These are phyloP conservation scores for Epichloe baconii DNA, from an alignment of 2,329 filamentous ascomycete genomes.

Conservation along the genomic window DNA sequence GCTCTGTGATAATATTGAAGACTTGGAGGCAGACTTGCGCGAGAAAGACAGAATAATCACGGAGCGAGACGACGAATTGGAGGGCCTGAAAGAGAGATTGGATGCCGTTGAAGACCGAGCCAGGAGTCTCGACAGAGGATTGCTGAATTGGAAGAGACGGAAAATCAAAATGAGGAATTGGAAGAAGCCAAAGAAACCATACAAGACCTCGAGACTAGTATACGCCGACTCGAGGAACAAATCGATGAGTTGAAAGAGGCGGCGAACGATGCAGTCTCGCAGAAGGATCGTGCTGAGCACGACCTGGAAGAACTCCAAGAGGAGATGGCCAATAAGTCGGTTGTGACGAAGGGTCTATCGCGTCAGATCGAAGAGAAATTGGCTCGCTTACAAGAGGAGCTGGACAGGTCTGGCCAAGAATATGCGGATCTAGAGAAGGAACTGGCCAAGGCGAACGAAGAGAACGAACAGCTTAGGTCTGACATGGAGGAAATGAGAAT, in stretches of 20 bases:
- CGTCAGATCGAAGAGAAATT: constrained; percentile 64
- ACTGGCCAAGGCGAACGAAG: constrained; percentile 30
- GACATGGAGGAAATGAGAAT: constrained; percentile 29
- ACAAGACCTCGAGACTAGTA: constrained; percentile 41
- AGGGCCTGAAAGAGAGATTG: constrained; percentile 45
- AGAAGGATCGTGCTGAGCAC: constrained; percentile 43
- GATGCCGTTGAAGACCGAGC: constrained; percentile 44
- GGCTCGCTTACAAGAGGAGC: constrained; percentile 51
- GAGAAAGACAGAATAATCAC: constrained; percentile 64
- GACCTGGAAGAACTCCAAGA: constrained; percentile 57
- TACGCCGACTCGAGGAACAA: constrained; percentile 41
- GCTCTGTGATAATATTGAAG: constrained; percentile 59
- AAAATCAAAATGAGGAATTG: constrained; percentile 36
- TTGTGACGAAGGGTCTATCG: constrained; percentile 60
- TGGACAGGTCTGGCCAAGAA: constrained; percentile 39
- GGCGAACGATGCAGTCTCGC: constrained; percentile 36
- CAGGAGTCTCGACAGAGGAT: constrained; percentile 40
- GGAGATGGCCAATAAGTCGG: constrained; percentile 67
- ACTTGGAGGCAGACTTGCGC: constrained; percentile 62
- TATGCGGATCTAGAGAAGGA: constrained; percentile 40
- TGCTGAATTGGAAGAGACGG: constrained; percentile 44
- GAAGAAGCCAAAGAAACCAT: constrained; percentile 46
- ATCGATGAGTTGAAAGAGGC: constrained; percentile 41
- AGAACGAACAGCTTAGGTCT: constrained; percentile 31
- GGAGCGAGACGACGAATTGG: constrained; percentile 63